These are phyloP conservation scores for Dispira parvispora DNA, from an alignment of 192 early-diverging fungal genomes.

Conservation along the genomic window DNA sequence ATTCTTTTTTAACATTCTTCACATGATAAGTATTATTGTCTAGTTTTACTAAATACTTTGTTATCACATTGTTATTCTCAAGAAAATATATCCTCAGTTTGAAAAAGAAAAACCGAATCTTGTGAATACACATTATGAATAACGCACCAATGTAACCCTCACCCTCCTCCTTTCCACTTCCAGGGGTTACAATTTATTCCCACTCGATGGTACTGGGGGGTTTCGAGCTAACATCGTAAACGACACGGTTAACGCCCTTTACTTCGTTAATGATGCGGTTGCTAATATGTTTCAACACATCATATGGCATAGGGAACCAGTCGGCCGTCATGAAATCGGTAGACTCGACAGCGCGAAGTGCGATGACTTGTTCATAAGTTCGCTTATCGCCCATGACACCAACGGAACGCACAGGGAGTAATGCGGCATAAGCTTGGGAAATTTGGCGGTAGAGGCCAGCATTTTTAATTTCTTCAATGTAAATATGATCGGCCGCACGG, in stretches of 20 bases:
- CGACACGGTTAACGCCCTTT: conserved; percentile 90
- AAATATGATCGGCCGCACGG: conserved; percentile 88
- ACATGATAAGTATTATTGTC: too few relatives aligned
- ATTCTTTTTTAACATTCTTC: too few relatives aligned
- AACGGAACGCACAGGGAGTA: conserved; percentile 87
- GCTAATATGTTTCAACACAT: conserved; percentile 78
- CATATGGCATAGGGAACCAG: conserved; percentile 78
- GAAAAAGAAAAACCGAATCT: too few relatives aligned
- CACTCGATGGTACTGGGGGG: conserved; percentile 98
- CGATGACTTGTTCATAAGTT: conserved; percentile 98
- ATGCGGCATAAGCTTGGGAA: conserved; percentile 92
- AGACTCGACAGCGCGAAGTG: conserved; percentile 87
- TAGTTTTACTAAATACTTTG: too few relatives aligned
- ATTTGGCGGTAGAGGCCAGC: conserved; percentile 93
- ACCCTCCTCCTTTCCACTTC: too few relatives aligned
- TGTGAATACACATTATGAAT: too few relatives aligned
- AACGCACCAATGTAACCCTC: too few relatives aligned
- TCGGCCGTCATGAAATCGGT: conserved; percentile 99
- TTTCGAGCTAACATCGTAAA: conserved; percentile 95
- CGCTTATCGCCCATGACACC: conserved; percentile 99
- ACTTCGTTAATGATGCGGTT: conserved; percentile 98
- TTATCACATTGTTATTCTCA: too few relatives aligned
- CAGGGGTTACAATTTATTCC: conserved; percentile 43
- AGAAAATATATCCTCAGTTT: too few relatives aligned
- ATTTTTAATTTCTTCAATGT: conserved; percentile 98